Evolutionary conservation across 495 filamentous ascomycete species (phyloP).

Genomic region (Podospora sp.): DNA sequence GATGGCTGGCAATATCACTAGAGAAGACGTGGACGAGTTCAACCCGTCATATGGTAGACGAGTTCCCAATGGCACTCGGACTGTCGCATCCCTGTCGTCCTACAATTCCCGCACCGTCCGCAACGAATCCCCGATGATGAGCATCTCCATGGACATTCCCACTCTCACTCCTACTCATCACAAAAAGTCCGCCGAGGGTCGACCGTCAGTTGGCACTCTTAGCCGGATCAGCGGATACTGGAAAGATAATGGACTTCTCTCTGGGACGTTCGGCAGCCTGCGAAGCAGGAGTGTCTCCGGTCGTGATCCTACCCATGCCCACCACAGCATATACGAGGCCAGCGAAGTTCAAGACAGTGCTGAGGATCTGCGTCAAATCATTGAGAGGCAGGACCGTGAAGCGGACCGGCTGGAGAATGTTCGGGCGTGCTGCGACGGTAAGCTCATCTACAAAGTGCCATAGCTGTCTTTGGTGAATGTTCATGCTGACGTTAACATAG

Average conservation of each 20-base stretch:
- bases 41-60: conserved; percentile 68
- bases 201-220: conserved; percentile 40
- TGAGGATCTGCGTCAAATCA: conserved; percentile 75
- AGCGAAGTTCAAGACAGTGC: conserved; percentile 73
- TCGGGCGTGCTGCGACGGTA: conserved; percentile 95
- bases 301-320: conserved; percentile 27
- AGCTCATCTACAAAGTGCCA: conserved; percentile 31
- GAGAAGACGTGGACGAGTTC: conserved; percentile 87
- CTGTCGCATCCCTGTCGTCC: conserved; percentile 74
- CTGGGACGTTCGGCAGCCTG: conserved; percentile 43
- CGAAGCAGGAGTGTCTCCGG: conserved; percentile 46
- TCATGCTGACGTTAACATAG: conserved; percentile 45
- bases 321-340: conserved; percentile 65
- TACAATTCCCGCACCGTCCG: conserved; percentile 74
- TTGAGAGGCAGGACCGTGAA: conserved; percentile 73
- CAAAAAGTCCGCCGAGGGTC: conserved; percentile 37
- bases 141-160: conserved; percentile 45
- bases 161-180: conserved; percentile 50
- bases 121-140: conserved; percentile 56
- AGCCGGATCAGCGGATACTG: conserved; percentile 50
- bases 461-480: background rate
- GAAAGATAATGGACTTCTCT: conserved; percentile 44
- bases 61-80: conserved; percentile 42
- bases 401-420: conserved; percentile 88
- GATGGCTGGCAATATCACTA: conserved; percentile 58